Conservation (phyloP, 2,329 filamentous ascomycete species). For the Bipolaris cookei region DNA sequence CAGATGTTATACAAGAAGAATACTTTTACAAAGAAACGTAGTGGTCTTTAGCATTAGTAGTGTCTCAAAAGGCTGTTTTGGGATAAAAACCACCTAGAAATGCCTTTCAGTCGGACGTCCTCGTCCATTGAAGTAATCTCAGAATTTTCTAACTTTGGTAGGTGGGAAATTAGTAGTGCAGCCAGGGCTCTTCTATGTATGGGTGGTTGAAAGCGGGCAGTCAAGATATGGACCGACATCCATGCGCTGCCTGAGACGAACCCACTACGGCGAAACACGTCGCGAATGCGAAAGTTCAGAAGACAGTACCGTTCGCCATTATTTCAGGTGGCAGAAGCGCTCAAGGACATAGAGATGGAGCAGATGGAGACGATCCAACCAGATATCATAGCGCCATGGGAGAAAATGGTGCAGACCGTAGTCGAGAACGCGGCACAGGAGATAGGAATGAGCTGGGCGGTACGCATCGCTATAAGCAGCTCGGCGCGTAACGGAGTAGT, state of each 20-base stretch:
- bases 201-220: too few species aligned
- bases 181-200: constrained; percentile 2
- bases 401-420: constrained; percentile 17
- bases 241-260: too few species aligned
- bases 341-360: constrained; percentile 17
- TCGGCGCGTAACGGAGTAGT: constrained; percentile 18
- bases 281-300: too few species aligned
- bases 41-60: constrained; percentile 1
- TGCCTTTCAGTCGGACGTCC: neutral
- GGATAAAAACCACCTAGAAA: neutral
- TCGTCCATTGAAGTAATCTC: constrained; percentile 2
- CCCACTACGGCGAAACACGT: too few species aligned
- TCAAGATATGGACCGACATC: too few species aligned
- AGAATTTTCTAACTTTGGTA: constrained; percentile 2
- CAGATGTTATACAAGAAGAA: constrained; percentile 1
- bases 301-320: too few species aligned
- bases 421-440: constrained; percentile 10
- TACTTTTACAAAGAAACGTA: constrained; percentile 2
- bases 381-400: constrained; percentile 14
- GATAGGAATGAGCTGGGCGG: constrained; percentile 13
- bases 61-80: constrained; percentile 4
- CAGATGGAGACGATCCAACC: constrained; percentile 15
- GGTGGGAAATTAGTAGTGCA: constrained; percentile 3
- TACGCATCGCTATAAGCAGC: constrained; percentile 21
- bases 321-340: too few species aligned